phyloP scores from a whole-genome alignment of 306 rosid species.

The Hippophae gyantsensis region DNA sequence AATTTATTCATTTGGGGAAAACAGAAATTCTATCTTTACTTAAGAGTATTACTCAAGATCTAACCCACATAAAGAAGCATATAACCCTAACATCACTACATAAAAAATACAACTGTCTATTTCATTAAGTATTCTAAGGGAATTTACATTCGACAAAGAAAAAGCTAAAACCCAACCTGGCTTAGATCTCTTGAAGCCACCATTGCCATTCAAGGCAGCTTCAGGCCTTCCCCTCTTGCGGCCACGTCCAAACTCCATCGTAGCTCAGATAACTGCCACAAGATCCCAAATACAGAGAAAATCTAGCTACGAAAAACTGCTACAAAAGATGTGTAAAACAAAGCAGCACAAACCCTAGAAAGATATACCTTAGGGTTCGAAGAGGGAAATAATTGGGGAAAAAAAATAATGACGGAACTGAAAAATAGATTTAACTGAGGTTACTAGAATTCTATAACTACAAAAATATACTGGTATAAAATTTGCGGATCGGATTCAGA shows the following conservation, averaged over 20 bases:
- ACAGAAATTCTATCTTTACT: no score
- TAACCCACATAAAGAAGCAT: no score
- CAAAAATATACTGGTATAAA: no score
- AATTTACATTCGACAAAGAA: neutral
- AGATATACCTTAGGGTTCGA: constrained; percentile 22
- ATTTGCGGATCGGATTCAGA: no score
- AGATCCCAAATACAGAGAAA: neutral
- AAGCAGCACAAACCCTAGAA: neutral
- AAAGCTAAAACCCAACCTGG: constrained; percentile 29
- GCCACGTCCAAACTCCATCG: constrained; percentile 43
- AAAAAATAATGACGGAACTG: constrained; percentile 22
- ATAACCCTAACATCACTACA: no score
- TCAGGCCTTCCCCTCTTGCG: constrained; percentile 65
- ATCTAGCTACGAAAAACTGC: neutral
- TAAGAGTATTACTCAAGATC: no score
- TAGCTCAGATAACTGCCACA: neutral
- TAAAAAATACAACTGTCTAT: no score
- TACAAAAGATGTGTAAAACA: neutral
- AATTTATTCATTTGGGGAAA: no score
- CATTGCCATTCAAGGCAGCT: constrained; percentile 63
- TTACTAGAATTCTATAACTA: neutral
- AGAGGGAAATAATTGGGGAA: neutral
- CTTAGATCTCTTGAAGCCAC: constrained; percentile 50
- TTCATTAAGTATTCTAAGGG: neutral
- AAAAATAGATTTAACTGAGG: constrained; percentile 21